Evolutionary conservation across 495 filamentous ascomycete species (phyloP), one percentile per base, ranked within the genome.

Genomic region (Podospora sp.): DNA sequence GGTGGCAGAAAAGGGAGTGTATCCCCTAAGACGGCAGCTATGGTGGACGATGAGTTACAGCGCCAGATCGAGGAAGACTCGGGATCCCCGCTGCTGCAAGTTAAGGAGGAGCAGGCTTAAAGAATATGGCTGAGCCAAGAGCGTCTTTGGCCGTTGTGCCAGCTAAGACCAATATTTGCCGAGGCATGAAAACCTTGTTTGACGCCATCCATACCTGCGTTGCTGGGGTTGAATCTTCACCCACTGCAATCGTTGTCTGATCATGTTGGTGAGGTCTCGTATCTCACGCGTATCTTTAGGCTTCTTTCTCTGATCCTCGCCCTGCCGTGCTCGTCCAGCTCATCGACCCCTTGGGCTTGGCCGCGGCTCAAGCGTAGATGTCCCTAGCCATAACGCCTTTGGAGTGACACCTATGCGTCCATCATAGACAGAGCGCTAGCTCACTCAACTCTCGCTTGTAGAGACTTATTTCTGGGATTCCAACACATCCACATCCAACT

Each of bases 401-500:
- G 8, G 8, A 33, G 29, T 11, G 57, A 33, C 26, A 20, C 57
- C 27, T 20, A 59, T 46, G 40, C 12, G 16, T 46, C 40, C 9
- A 46, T 46, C 8, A 6, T n/a, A 11, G 2, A 55, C 2, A 55
- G 8, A 7, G 5, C 8, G n/a, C 20, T 4, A 8, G 29, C 8
- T 33, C 52, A 16, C 63, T 65, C 63, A 65, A 26, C 62, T 55
- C 25, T 57, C 22, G 21, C 21, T 26, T 22, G 33, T 20, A 46
- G 9, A 6, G 4, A 9, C n/a, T 21, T 14, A 7, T n/a, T 49
- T 24, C 51, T 36, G 25, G 2, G 67, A 57, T 27, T 75, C 75
- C 16, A 97, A 73, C 9, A 94, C 90, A 82, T 97, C 95, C 20
- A 90, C 85, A 80, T 98, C 95, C 66, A 98, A 75, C 77, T 97